Evolutionary conservation across 805 yeast genomes (phyloP), one percentile per base, ranked within the genome.

Genomic region (Suhomyces vadensis): DNA sequence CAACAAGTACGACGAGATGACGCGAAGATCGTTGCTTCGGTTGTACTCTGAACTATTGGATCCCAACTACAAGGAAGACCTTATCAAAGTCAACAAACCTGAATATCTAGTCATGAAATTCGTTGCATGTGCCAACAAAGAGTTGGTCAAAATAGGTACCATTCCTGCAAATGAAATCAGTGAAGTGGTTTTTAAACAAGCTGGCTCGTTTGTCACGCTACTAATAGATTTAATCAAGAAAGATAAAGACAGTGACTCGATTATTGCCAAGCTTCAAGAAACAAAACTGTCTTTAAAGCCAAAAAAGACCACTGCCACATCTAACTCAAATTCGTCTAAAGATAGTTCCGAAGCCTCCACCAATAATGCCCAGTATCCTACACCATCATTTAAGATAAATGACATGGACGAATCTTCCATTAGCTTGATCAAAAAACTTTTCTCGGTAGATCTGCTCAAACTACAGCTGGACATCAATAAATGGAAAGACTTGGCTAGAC

Each of bases 41-140:
- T 73, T 84, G 45, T 85, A 85, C 58, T 82, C 81, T 44, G 83
- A 81, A 36, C 53, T 81, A 22, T 64, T 83, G 27, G 77, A 74
- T 40, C 80, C 83, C 3, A 61, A 52, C 21, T 65, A 67, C 52
- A 68, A 65, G 26, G 50, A 50, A 7, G 73, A 69, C 23, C 52
- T 69, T 22, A 46, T 49, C 22, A 51, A 61, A 2, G 63, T 60
- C 33, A 61, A 60, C 46, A 58, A 66, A 24, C 67, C 73, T 4
- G 77, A 72, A 44, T 81, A 77, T 41, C 54, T 81, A 26, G 69
- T 81, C 2, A 70, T 78, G 58, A 65, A 72, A 51, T 82, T 81
- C 52, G 78, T 78, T 6, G 70, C 77, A 6, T 65, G 71, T 43
- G 77, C 85, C 7, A 78, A 76, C 38, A 77, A 73, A 48, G 85